Percentiles rank a stretch among this genome's conserved stretches.
These are phyloP conservation scores for Verticillium zaregamsianum DNA, from an alignment of 2,329 filamentous ascomycete species.

Conservation along the genomic window DNA sequence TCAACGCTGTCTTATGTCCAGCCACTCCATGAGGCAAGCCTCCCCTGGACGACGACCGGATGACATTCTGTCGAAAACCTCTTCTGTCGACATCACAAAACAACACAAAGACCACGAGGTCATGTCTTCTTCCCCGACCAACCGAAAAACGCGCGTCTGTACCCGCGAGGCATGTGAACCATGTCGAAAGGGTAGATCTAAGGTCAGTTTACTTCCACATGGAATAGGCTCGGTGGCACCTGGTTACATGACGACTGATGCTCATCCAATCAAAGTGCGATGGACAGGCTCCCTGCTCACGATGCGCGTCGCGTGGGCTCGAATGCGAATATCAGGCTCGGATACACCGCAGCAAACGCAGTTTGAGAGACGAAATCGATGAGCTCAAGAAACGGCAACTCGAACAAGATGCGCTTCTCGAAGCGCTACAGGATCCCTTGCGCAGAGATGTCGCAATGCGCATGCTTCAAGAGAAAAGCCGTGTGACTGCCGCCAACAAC, in stretches of 20 bases:
- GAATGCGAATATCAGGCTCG: constrained; percentile 4
- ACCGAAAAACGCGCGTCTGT: background rate
- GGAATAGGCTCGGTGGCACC: too few species aligned
- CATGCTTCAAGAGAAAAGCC: background rate
- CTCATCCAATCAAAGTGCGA: constrained; percentile 1
- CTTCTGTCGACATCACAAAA: background rate
- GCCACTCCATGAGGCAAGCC: too few species aligned
- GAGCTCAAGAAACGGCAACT: background rate
- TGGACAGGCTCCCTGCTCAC: constrained; percentile 3
- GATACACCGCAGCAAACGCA: constrained; percentile 1
- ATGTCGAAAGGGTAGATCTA: background rate
- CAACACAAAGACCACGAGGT: background rate
- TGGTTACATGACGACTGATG: background rate
- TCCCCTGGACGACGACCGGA: too few species aligned
- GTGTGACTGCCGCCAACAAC: background rate
- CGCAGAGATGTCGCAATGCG: background rate
- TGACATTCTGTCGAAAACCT: background rate
- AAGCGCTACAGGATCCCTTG: background rate
- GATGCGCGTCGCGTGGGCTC: background rate
- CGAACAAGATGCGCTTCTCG: background rate
- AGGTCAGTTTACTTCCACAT: background rate
- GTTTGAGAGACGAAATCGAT: background rate
- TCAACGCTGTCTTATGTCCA: too few species aligned
- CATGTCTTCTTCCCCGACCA: background rate
- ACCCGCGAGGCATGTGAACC: constrained; percentile 1